Base-by-base conservation (phyloP, 305 asterid genomes). In the Fraxinus dipetala region DNA sequence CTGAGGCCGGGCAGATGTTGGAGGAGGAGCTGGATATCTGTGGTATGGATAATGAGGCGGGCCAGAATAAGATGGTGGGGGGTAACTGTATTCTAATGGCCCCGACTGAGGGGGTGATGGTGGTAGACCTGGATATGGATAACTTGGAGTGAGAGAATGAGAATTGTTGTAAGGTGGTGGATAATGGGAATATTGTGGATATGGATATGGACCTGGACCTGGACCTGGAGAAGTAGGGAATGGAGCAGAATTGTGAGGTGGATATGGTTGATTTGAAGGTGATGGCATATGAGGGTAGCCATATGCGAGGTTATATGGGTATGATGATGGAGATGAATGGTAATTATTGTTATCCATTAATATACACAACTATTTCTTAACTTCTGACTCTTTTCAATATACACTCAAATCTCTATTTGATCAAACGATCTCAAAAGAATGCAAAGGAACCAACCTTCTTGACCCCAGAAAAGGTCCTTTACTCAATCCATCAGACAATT, bases 251-350 rank as follows among this genome's bases (percentile, higher is more conserved):
- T 83, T 74, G 1, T 86, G 91, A 72, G 91, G 90, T 2, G 94
- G 94, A 75, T 90, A 93, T 56, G 89, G 89, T 76, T 84, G 89
- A 83, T 77, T 87, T 80, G 93, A 81, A 72, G 89, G 87, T 51
- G 93, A 87, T 81, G 91, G 86, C 63, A 77, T 84, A 75, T 78
- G 83, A 83, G 93, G 87, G 80, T 92, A 90, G 79, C 90, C 92
- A 88, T 90, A 91, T 54, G 83, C 79, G 11, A 83, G 88, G 72
- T 85, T 84, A 84, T 90, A 87, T 30, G 93, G 94, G 86, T 87
- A 91, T 79, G 90, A 81, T 76, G 91, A 72, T 80, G 90, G 86
- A 86, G 93, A 59, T 59, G 69, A 89, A 85, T 89, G 85, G 80
- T 86, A 85, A 78, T 83, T 70, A 43, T 87, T 80, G 74, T 84